phyloP scores from a whole-genome alignment of 257 asterid species.

The Gentiana dahurica region DNA sequence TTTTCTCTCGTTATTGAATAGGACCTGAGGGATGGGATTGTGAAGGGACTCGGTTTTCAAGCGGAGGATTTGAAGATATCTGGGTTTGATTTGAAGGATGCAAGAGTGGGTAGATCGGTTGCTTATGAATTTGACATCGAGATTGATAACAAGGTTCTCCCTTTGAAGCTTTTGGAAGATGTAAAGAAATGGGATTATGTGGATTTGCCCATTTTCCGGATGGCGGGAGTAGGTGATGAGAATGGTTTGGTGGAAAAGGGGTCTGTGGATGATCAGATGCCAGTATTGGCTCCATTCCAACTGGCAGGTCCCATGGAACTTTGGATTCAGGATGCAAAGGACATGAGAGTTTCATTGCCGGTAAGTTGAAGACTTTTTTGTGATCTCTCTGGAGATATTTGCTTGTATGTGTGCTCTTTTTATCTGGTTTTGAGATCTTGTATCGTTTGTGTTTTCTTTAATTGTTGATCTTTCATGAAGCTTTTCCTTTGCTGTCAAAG shows the following conservation, averaged over 20 bases:
- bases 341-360: conserved; percentile 80
- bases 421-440: not conserved
- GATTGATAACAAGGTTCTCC: conserved; percentile 62
- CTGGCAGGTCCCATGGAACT: conserved; percentile 95
- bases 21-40: not conserved
- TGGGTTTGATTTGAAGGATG: conserved; percentile 79
- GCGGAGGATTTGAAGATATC: conserved; percentile 65
- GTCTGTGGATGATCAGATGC: conserved; percentile 34
- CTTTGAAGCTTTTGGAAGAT: conserved; percentile 84
- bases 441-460: too few species aligned
- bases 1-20: not conserved
- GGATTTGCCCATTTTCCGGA: conserved; percentile 69
- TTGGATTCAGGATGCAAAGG: conserved; percentile 89
- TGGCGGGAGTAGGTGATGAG: conserved; percentile 24
- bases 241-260: conserved; percentile 43
- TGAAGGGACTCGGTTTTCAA: conserved; percentile 10
- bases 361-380: conserved; percentile 35
- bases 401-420: not conserved
- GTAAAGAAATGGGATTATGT: conserved; percentile 82
- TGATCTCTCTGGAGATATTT: conserved; percentile 14
- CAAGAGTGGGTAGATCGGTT: conserved; percentile 66
- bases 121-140: conserved; percentile 88
- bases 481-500: too few species aligned
- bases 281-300: conserved; percentile 85
- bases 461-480: too few species aligned